phyloP scores from a whole-genome alignment of 169 alveolate species.

The Plasmodium falciparum region DNA sequence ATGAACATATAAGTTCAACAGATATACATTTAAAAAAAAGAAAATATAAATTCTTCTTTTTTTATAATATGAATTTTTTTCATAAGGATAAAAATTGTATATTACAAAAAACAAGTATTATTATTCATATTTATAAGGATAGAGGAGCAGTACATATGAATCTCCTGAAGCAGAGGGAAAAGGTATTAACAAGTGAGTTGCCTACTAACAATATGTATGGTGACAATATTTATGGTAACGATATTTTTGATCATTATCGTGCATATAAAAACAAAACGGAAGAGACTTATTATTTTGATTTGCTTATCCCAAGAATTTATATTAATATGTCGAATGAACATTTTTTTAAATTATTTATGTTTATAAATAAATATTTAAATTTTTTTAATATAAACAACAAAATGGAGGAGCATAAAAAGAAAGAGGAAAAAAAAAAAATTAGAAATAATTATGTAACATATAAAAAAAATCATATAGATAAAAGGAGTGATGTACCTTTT shows the following conservation, averaged over 20 bases:
- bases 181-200: too few species aligned
- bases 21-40: constrained; percentile 9
- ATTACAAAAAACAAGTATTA: background rate
- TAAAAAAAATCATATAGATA: background rate
- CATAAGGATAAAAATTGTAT: constrained; percentile 38
- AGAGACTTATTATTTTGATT: background rate
- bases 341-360: constrained; percentile 11
- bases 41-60: constrained; percentile 45
- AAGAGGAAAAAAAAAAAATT: background rate
- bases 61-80: constrained; percentile 39
- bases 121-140: constrained; percentile 11
- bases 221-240: too few species aligned
- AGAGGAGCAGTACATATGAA: background rate
- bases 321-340: constrained; percentile 13
- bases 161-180: too few species aligned
- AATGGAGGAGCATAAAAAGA: background rate
- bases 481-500: background rate
- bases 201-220: too few species aligned
- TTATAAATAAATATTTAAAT: constrained; percentile 29
- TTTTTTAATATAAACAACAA: background rate
- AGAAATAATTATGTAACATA: background rate
- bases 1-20: constrained; percentile 15
- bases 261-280: background rate
- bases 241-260: too few species aligned
- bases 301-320: constrained; percentile 3